Conservation (phyloP, 1,284 basidiomycete species). For the Rhodotorula sp. region DNA sequence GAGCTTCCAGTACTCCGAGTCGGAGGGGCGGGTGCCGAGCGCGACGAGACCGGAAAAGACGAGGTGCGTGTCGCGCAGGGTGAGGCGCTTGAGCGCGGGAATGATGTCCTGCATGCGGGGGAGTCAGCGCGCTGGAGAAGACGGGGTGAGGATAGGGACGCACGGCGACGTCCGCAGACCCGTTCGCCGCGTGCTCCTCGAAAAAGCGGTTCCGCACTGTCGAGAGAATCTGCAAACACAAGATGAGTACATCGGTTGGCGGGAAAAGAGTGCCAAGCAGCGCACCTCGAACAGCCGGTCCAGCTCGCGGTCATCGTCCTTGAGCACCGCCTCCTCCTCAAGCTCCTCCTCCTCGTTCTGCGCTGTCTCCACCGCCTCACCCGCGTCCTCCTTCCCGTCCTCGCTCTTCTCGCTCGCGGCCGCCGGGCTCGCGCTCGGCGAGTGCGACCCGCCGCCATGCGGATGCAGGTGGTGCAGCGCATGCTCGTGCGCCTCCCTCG, state of each 20-base stretch:
- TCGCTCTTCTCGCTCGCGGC: background rate
- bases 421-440: slow-evolving; percentile 4
- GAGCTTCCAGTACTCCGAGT: slow-evolving; percentile 82
- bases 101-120: slow-evolving; percentile 65
- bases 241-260: background rate
- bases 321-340: slow-evolving; percentile 70
- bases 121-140: background rate
- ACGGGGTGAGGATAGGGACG: background rate
- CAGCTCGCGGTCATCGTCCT: slow-evolving; percentile 86
- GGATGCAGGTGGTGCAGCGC: background rate
- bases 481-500: slow-evolving; percentile 57
- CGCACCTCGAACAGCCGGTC: slow-evolving; percentile 70
- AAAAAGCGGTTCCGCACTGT: slow-evolving; percentile 60
- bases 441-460: background rate
- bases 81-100: slow-evolving; percentile 70
- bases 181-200: slow-evolving; percentile 51
- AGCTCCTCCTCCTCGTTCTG: slow-evolving; percentile 27
- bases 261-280: background rate
- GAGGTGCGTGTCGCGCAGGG: slow-evolving; percentile 74
- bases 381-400: slow-evolving; percentile 56
- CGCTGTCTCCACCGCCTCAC: slow-evolving; percentile 51
- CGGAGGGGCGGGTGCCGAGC: slow-evolving; percentile 58
- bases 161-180: slow-evolving; percentile 24
- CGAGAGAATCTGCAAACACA: slow-evolving; percentile 10
- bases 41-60: slow-evolving; percentile 94